phyloP scores from a whole-genome alignment of 495 filamentous ascomycete genomes.

The Aspergillus asperescens region DNA sequence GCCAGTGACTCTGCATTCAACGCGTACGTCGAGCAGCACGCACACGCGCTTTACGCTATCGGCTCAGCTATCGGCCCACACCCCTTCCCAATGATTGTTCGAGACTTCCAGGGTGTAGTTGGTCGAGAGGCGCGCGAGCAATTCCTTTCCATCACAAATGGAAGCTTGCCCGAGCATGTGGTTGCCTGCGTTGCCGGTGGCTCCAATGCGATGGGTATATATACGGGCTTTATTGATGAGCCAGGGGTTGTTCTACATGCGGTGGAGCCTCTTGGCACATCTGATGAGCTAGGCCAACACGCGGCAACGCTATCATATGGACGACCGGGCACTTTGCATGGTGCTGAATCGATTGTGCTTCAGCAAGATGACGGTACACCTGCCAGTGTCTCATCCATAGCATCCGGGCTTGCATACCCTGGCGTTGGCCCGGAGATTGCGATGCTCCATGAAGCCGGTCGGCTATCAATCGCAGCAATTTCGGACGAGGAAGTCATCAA shows the following conservation, averaged over 20 bases:
- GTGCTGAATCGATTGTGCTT: neutral
- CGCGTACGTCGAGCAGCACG: neutral
- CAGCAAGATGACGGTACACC: neutral
- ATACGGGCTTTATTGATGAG: neutral
- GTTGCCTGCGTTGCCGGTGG: neutral
- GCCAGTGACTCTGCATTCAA: neutral
- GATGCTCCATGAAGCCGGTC: neutral
- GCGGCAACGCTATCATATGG: neutral
- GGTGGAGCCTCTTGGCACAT: neutral
- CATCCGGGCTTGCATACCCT: neutral
- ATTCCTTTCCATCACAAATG: neutral
- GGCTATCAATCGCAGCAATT: neutral
- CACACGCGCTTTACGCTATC: neutral
- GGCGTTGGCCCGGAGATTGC: neutral
- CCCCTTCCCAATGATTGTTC: neutral
- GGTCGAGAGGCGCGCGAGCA: neutral
- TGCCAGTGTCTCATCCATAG: neutral
- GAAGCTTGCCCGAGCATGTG: neutral
- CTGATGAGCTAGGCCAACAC: neutral
- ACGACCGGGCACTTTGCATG: neutral
- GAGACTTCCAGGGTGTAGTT: neutral
- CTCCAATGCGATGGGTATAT: neutral
- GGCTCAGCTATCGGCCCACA: neutral
- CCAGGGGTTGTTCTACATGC: neutral
- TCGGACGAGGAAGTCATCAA: constrained; percentile 7